Conservation (phyloP, 495 filamentous ascomycete species). For the Parmelia sp. region DNA sequence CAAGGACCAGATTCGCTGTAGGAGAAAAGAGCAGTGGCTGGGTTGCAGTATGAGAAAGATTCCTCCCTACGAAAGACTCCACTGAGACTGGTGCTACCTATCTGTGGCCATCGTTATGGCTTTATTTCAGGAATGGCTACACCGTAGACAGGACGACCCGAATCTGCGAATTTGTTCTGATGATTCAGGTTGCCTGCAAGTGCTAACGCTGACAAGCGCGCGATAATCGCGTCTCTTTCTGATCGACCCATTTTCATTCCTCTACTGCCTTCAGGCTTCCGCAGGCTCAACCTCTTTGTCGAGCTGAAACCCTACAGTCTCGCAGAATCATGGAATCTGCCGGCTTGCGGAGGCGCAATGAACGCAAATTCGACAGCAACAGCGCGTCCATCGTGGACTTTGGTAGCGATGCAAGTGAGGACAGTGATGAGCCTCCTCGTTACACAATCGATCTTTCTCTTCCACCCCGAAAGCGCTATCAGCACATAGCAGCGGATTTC, state of each 20-base stretch:
- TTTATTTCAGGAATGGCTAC: background rate
- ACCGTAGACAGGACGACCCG: background rate
- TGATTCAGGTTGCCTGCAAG: background rate
- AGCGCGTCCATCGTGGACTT: background rate
- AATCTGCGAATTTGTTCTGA: background rate
- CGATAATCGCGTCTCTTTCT: background rate
- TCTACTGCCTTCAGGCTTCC: too few relatives aligned
- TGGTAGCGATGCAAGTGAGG: background rate
- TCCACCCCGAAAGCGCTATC: slow-evolving; percentile 50
- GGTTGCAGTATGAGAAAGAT: background rate
- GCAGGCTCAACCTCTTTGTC: too few relatives aligned
- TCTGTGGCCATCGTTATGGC: background rate
- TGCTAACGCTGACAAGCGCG: slow-evolving; percentile 5
- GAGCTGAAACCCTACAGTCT: background rate
- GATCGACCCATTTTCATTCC: too few relatives aligned
- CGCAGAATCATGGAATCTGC: slow-evolving; percentile 4
- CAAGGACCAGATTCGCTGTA: background rate
- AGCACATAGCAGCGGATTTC: slow-evolving; percentile 41
- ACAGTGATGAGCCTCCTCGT: slow-evolving; percentile 27
- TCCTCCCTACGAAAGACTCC: background rate
- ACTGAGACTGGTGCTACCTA: background rate
- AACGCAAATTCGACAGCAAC: background rate
- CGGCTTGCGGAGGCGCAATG: background rate
- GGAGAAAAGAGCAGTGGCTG: background rate
- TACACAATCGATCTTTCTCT: slow-evolving; percentile 55